Evolutionary conservation across 176 grass and related monocot species (phyloP), one percentile per base, ranked within the genome.

Genomic region (Rhynchospora pubera): DNA sequence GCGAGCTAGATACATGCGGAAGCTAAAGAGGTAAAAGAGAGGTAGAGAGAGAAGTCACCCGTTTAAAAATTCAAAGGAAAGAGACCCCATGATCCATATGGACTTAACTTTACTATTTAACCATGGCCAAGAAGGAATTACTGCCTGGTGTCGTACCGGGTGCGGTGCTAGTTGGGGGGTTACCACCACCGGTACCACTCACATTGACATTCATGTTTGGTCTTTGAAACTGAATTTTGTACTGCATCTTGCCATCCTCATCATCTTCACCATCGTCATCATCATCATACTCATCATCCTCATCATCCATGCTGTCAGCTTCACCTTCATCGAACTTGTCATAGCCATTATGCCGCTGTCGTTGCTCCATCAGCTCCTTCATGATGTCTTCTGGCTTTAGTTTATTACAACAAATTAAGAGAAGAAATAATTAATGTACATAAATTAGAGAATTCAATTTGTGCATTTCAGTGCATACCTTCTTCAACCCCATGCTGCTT

Each of bases 301-400:
- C 86, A 22, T 93, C 90, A 24, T 93, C 89, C 84, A 86, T 89
- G 88, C 86, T 89, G 70, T 91, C 89, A 57, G 86, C 91, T 72
- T 91, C 90, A 21, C 65, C 77, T 57, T 91, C 88, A 44, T 91
- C 89, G 14, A 84, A 87, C 74, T 83, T 86, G 66, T 85, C 90
- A 81, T 92, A 94, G 84, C 79, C 86, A n/a, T 57, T 62, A 30
- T 91, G 91, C 50, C 57, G 81, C 53, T 77, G 91, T 57, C 85
- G 82, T 72, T 87, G 89, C 62, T 87, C 84, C 87, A 91, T 90
- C 85, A 86, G 83, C 89, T 91, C 91, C 89, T 91, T 93, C 96
- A 93, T 87, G 59, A 95, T 93, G 89, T 88, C 86, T 84, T 93
- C 97, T 93, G 87, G 87, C 97, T 99, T 93, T 93, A 93, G 91